A percentile compares a stretch with the other conserved stretches of the same genome.
phyloP scores from a whole-genome alignment of 495 filamentous ascomycete genomes.

The Penicillium argentinense region DNA sequence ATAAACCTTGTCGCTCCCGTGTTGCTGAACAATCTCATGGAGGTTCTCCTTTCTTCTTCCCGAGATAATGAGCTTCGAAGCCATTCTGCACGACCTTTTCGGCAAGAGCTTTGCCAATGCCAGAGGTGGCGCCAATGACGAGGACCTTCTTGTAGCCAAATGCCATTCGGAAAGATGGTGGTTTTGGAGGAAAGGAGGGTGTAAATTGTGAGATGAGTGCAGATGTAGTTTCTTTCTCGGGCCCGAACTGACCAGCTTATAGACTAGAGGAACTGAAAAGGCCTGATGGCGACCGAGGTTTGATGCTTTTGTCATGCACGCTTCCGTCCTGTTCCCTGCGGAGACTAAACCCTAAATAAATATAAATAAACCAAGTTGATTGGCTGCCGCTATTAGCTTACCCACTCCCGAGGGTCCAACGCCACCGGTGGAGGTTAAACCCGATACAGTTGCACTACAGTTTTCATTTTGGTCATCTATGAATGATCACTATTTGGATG shows the following conservation, averaged over 20 bases:
- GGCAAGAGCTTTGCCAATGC: conserved; percentile 68
- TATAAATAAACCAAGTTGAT: background rate
- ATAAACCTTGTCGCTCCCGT: conserved; percentile 55
- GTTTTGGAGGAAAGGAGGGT: background rate
- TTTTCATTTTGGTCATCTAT: too few species aligned
- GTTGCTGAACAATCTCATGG: conserved; percentile 57
- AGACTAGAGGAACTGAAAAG: too few species aligned
- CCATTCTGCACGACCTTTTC: conserved; percentile 61
- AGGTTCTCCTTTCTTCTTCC: conserved; percentile 68
- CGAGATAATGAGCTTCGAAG: conserved; percentile 57
- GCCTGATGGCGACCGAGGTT: too few species aligned
- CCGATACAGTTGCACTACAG: too few species aligned
- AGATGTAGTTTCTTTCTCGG: background rate
- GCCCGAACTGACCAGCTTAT: too few species aligned
- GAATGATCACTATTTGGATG: too few species aligned
- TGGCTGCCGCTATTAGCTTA: background rate
- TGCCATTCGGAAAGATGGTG: conserved; percentile 17
- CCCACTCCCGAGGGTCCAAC: background rate
- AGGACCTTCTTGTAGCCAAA: conserved; percentile 64
- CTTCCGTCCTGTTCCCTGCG: conserved; percentile 1
- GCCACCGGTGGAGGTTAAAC: conserved; percentile 18
- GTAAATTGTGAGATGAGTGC: background rate
- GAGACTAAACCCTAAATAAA: conserved; percentile 16
- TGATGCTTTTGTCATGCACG: background rate
- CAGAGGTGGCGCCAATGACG: conserved; percentile 68